Conservation (phyloP, 129 eudicot genomes). For the Ambrosia trifida region DNA sequence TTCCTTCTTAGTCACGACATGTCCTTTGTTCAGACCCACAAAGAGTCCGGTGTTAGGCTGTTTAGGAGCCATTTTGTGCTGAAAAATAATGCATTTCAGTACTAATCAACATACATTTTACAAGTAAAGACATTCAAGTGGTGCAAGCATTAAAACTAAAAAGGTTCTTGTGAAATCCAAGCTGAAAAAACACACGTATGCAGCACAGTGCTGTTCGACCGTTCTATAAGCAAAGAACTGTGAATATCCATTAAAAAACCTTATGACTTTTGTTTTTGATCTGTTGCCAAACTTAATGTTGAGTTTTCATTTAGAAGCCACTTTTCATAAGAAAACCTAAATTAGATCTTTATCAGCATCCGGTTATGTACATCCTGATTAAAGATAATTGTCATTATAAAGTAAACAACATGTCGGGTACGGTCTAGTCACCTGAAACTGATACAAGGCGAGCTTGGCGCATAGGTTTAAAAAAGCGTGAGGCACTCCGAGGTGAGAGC, state of each 20-base stretch:
- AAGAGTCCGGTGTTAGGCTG: slow-evolving; percentile 35
- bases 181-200: not conserved
- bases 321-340: not conserved
- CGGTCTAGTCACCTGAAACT: too few species aligned
- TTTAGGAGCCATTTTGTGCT: slow-evolving; percentile 27
- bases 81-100: not conserved
- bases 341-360: too few species aligned
- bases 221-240: not conserved
- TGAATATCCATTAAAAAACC: not conserved
- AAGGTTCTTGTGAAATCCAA: not conserved
- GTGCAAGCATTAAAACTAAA: not conserved
- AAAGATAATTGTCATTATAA: too few species aligned
- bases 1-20: slow-evolving; percentile 31
- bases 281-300: not conserved
- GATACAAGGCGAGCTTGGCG: too few species aligned
- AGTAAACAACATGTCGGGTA: too few species aligned
- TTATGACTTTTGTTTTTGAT: not conserved
- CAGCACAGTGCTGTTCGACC: not conserved
- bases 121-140: not conserved
- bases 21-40: slow-evolving; percentile 37
- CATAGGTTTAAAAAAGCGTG: too few species aligned
- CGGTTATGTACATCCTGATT: too few species aligned
- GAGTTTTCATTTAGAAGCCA: not conserved
- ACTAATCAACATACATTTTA: not conserved
- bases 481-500: too few species aligned